These are phyloP conservation scores for Pugionium dolabratum DNA, from an alignment of 345 rosid genomes.

Conservation along the genomic window DNA sequence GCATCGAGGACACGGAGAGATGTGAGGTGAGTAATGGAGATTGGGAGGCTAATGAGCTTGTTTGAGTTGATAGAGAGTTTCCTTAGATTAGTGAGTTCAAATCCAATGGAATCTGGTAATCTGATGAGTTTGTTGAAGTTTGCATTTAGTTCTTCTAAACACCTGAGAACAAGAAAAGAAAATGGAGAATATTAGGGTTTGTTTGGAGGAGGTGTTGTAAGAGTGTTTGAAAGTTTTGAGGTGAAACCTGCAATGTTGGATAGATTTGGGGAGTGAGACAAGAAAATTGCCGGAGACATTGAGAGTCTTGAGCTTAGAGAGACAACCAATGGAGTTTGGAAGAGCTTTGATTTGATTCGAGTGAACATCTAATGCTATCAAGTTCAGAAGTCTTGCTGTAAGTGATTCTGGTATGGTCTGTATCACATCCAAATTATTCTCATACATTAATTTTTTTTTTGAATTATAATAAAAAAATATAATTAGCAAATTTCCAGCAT, in stretches of 20 bases:
- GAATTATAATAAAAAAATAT: too few relatives aligned
- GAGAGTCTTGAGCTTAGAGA: slow-evolving; percentile 74
- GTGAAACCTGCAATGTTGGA: slow-evolving; percentile 78
- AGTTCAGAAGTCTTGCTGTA: slow-evolving; percentile 74
- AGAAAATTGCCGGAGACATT: slow-evolving; percentile 82
- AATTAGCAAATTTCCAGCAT: too few relatives aligned
- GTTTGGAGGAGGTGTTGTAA: slow-evolving; percentile 14
- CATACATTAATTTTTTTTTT: too few relatives aligned
- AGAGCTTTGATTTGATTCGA: slow-evolving; percentile 76
- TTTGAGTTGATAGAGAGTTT: slow-evolving; percentile 77
- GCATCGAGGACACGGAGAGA: slow-evolving; percentile 61
- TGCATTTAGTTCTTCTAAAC: slow-evolving; percentile 75
- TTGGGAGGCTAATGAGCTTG: slow-evolving; percentile 65
- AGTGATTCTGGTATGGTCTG: slow-evolving; percentile 87
- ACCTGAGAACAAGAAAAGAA: slow-evolving; percentile 42
- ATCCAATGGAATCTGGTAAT: slow-evolving; percentile 75
- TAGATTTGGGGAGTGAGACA: slow-evolving; percentile 60
- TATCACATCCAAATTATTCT: slow-evolving; percentile 8
- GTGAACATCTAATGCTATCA: slow-evolving; percentile 73
- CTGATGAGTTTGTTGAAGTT: slow-evolving; percentile 81
- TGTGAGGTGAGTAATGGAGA: slow-evolving; percentile 65
- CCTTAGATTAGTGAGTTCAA: slow-evolving; percentile 62
- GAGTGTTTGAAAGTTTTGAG: slow-evolving; percentile 6
- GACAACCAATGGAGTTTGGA: slow-evolving; percentile 84
- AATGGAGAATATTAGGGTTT: not conserved